These are phyloP conservation scores for Eucalyptus paniculata DNA, from an alignment of 345 rosid species.

Conservation along the genomic window DNA sequence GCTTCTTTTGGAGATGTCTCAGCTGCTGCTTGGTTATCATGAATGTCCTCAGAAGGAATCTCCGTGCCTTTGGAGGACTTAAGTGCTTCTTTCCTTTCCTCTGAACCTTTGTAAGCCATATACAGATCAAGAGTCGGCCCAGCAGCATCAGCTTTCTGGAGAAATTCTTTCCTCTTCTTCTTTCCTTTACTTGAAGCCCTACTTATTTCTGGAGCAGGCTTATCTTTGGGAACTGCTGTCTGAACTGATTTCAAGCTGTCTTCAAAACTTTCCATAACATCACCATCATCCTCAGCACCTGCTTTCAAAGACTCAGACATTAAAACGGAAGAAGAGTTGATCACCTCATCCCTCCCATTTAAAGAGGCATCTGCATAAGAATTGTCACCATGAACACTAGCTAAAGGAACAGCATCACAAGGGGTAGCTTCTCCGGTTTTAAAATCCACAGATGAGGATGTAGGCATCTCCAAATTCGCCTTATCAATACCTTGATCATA, in stretches of 20 bases:
- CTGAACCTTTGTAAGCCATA: slow-evolving; percentile 85
- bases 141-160: slow-evolving; percentile 91
- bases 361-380: background rate
- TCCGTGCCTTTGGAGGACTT: slow-evolving; percentile 12
- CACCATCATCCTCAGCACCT: slow-evolving; percentile 12
- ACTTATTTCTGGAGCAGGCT: slow-evolving; percentile 21
- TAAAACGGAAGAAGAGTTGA: slow-evolving; percentile 6
- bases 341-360: background rate
- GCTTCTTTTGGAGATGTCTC: slow-evolving; percentile 12
- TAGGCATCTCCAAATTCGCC: slow-evolving; percentile 1
- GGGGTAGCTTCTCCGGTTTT: background rate
- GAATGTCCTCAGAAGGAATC: slow-evolving; percentile 3
- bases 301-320: slow-evolving; percentile 12
- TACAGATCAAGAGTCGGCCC: slow-evolving; percentile 80
- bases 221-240: slow-evolving; percentile 32
- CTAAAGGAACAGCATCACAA: background rate
- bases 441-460: slow-evolving; percentile 10
- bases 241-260: slow-evolving; percentile 8
- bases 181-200: slow-evolving; percentile 38
- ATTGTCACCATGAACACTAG: slow-evolving; percentile 1
- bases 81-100: slow-evolving; percentile 54
- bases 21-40: slow-evolving; percentile 18
- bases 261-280: slow-evolving; percentile 14
- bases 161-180: slow-evolving; percentile 55
- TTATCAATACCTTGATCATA: background rate